Evolutionary conservation across 495 filamentous ascomycete species (phyloP).

Genomic region (Trichoderma reesei): DNA sequence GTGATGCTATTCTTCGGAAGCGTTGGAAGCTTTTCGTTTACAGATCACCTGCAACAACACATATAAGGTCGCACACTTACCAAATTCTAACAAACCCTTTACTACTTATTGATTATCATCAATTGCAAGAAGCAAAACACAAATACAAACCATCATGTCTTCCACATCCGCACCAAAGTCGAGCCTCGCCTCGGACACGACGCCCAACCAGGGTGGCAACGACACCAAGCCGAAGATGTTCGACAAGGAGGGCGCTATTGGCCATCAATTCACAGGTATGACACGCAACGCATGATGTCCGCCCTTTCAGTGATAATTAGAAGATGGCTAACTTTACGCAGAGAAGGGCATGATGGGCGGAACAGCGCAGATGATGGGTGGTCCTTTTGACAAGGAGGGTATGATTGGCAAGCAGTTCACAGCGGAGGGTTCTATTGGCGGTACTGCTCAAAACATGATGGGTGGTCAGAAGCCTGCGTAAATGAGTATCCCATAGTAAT

Average conservation of each 20-base stretch:
- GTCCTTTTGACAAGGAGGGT: constrained; percentile 35
- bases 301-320: no score
- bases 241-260: constrained; percentile 24
- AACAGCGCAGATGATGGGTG: constrained; percentile 37
- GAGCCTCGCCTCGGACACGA: neutral
- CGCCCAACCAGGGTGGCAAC: constrained; percentile 12
- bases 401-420: constrained; percentile 37
- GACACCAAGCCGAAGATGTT: constrained; percentile 24
- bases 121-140: no score
- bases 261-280: constrained; percentile 30
- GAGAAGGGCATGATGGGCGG: constrained; percentile 36
- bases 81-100: no score
- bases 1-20: no score
- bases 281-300: neutral
- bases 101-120: no score
- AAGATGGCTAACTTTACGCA: constrained; percentile 12
- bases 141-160: neutral
- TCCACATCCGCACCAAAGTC: neutral
- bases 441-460: constrained; percentile 33
- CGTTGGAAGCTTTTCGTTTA: no score
- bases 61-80: no score
- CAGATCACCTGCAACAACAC: no score
- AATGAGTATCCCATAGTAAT: neutral
- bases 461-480: constrained; percentile 26
- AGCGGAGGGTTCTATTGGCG: constrained; percentile 28